Evolutionary conservation across 352 stramenopile species (phyloP), one percentile per base, ranked within the genome.

Genomic region (Blastocystis sp.): DNA sequence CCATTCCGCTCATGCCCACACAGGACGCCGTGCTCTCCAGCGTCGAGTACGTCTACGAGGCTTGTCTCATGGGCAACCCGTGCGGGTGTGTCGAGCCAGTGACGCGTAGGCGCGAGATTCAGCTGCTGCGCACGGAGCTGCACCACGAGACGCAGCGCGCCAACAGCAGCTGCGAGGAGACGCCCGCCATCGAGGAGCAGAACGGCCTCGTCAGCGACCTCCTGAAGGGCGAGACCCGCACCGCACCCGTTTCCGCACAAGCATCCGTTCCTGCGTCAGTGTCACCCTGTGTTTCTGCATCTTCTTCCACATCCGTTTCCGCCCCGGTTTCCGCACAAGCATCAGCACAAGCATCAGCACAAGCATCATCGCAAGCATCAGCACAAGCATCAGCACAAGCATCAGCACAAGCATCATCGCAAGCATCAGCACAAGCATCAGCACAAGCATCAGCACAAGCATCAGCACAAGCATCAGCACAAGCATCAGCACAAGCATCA

Each of bases 141-240:
- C 48, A 14, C 6, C 48, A 57, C 6, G 48, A 57, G 6, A 57
- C 6, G 6, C 42, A 2, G 57, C 6, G 24, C 48, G 60, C 42
- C 21, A 2, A 7, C 3, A 43, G 45, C 19, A 64, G 11, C 19
- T 34, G 60, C 4, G 42, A 48, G 69, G 48, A 42, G n/a, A 43
- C 52, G 69, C 24, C 17, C 11, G 43, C 60, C 7, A 71, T 71
- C 34, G 69, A 61, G 43, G 69, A 79, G 57, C 69, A 79, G n/a
- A 79, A 79, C 45, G 69, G 69, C 17, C n/a, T 79, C 28, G 69
- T 79, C 19, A n/a, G 43, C 6, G 69, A 79, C 40, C 14, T 79
- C 14, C 40, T 43, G 17, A 28, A 64, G 19, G 19, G 1, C 2
- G 24, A 60, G 1, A 63, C 21, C 9, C 43, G 11, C 1, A 43